Base-by-base conservation (phyloP, 371 early-diverging fungal species). In the Mucor plumbeus region DNA sequence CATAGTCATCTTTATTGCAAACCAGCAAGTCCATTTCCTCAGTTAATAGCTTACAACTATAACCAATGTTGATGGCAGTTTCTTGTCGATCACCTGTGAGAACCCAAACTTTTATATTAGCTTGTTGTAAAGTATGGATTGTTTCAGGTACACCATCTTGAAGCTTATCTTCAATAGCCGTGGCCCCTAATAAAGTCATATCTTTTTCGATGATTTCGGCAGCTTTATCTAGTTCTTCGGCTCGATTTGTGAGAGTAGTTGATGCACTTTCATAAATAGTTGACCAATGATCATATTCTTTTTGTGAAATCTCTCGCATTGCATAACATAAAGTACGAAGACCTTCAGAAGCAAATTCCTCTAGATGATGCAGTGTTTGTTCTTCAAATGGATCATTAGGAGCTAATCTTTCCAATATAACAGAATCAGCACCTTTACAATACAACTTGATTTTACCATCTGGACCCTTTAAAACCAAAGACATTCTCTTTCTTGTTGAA, bases 361-460 rank as follows among this genome's bases (percentile, higher is more conserved):
- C 93, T 38, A 95, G 77, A 70, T 93, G 90, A 26, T 76, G 81
- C 61, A 91, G 72, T 0, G 94, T 93, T 0, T 80, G 64, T 31
- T 93, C 92, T 57, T 90, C 89, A 80, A 89, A 94, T 47, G 85
- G 89, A 69, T 90, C 91, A 50, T 85, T 79, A 9, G 83, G 75
- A 4, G 83, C 87, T 56, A 99, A 75, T 36, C 98, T 85, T 79
- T 99, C 99, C 31, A 96, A 76, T 73, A 99, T 97, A 31, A 98
- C 97, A 0, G 97, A 94, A 79, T 99, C 99, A 10, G 99, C 98
- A 38, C 99, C 99, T 79, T 99, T 99, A 73, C 93, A 93, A 80
- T 93, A 96, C 56, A 99, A 79, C 70, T 92, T 92, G 69, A 99
- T 92, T 61, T 89, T 87, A 36, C 95, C 95, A 63, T 95, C 93